These are phyloP conservation scores for Dictyostelium purpureum DNA, from an alignment of 78 protist genomes.

Conservation along the genomic window DNA sequence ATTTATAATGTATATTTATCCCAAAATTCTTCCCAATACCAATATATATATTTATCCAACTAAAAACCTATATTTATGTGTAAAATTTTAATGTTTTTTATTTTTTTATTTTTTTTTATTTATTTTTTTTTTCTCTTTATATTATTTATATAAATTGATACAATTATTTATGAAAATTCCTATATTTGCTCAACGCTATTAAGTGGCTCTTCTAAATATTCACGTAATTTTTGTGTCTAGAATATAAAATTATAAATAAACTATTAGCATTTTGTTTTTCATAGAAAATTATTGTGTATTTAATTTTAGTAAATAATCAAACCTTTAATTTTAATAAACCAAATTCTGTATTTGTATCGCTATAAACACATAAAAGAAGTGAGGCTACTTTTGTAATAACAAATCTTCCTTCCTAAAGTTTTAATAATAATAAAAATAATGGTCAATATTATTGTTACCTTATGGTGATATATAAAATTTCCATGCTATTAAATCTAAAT, in stretches of 20 bases:
- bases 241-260: not conserved
- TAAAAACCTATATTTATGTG: not conserved
- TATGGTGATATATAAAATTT: not conserved
- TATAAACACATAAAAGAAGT: slow-evolving; percentile 49
- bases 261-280: too few species aligned
- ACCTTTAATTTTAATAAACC: slow-evolving; percentile 67
- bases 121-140: too few species aligned
- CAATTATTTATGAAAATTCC: not conserved
- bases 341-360: slow-evolving; percentile 48
- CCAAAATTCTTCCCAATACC: too few species aligned
- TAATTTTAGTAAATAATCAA: not conserved
- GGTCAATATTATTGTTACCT: too few species aligned
- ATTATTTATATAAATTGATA: not conserved
- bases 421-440: not conserved
- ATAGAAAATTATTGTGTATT: not conserved
- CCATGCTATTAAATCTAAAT: not conserved
- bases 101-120: too few species aligned
- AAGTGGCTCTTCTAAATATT: slow-evolving; percentile 69
- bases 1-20: too few species aligned
- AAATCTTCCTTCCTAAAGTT: slow-evolving; percentile 49
- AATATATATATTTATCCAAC: not conserved
- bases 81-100: too few species aligned
- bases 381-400: slow-evolving; percentile 62
- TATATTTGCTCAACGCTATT: slow-evolving; percentile 47
- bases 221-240: slow-evolving; percentile 54